Conservation (phyloP, 1,284 basidiomycete species). For the Ceratobasidium sp. region DNA sequence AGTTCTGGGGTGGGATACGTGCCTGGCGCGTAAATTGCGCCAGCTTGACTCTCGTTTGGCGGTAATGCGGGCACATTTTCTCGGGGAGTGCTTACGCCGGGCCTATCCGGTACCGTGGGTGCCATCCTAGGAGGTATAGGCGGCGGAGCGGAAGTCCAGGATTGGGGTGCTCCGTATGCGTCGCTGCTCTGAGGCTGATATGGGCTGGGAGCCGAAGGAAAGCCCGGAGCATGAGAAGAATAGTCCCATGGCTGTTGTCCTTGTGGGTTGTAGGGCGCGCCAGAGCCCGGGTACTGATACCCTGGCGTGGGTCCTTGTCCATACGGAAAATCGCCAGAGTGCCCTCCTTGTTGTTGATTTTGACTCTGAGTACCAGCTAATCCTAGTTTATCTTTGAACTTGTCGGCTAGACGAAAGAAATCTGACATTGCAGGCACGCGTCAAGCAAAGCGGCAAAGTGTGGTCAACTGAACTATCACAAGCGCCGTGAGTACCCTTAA, state of each 20-base stretch:
- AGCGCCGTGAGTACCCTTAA: slow-evolving; percentile 1
- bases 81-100: neutral
- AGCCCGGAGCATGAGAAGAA: neutral
- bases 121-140: slow-evolving; percentile 20
- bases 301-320: neutral
- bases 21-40: slow-evolving; percentile 46
- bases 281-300: neutral
- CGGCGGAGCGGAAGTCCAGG: slow-evolving; percentile 4
- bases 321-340: neutral
- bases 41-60: slow-evolving; percentile 28
- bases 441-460: too few relatives aligned
- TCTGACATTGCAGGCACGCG: slow-evolving; percentile 25
- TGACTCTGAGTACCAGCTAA: neutral
- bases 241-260: slow-evolving; percentile 14
- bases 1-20: slow-evolving; percentile 47
- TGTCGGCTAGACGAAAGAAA: slow-evolving; percentile 31
- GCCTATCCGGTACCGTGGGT: slow-evolving; percentile 21
- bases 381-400: slow-evolving; percentile 30
- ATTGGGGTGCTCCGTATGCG: neutral
- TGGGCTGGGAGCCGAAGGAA: slow-evolving; percentile 7
- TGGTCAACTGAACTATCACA: slow-evolving; percentile 6
- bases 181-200: neutral
- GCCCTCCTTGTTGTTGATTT: slow-evolving; percentile 19
- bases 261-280: slow-evolving; percentile 20
- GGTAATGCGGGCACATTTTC: neutral